These are phyloP conservation scores for Pythium dissimile DNA, from an alignment of 352 stramenopile species.

Conservation along the genomic window DNA sequence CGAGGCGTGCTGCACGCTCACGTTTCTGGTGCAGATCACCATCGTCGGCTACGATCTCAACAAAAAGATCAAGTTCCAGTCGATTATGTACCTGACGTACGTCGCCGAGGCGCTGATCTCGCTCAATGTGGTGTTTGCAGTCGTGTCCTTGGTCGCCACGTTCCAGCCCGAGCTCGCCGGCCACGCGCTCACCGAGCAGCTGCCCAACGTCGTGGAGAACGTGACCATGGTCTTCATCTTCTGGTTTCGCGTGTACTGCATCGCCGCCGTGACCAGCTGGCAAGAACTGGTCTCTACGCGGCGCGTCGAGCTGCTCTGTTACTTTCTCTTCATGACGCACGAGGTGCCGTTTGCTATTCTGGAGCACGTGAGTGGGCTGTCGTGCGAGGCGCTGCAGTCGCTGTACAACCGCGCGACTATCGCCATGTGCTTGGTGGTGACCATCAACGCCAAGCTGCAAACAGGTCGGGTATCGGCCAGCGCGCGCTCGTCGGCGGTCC, in stretches of 20 bases:
- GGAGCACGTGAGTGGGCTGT: background rate
- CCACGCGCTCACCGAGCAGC: background rate
- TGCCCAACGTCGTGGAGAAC: slow-evolving; percentile 27
- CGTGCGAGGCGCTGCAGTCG: slow-evolving; percentile 1
- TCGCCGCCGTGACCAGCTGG: background rate
- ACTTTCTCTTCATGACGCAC: slow-evolving; percentile 9
- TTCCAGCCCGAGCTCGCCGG: background rate
- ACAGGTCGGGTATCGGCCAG: no score
- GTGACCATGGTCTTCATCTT: slow-evolving; percentile 30
- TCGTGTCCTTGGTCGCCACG: slow-evolving; percentile 10
- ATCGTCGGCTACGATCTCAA: slow-evolving; percentile 25
- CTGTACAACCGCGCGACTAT: slow-evolving; percentile 11
- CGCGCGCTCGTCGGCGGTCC: background rate
- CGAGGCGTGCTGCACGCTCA: slow-evolving; percentile 10
- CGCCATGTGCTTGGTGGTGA: background rate
- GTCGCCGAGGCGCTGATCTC: slow-evolving; percentile 13
- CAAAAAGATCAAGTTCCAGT: slow-evolving; percentile 26
- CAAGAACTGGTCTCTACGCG: background rate
- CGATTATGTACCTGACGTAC: slow-evolving; percentile 5
- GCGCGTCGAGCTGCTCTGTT: background rate
- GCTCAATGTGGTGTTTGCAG: background rate
- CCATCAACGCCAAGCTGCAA: background rate
- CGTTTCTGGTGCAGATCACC: slow-evolving; percentile 23
- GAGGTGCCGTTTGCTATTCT: slow-evolving; percentile 2
- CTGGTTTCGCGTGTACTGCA: slow-evolving; percentile 35